A percentile compares a stretch with the other conserved stretches of the same genome.
phyloP scores from a whole-genome alignment of 768 basidiomycete genomes.

The Agrocybe chaxingu region DNA sequence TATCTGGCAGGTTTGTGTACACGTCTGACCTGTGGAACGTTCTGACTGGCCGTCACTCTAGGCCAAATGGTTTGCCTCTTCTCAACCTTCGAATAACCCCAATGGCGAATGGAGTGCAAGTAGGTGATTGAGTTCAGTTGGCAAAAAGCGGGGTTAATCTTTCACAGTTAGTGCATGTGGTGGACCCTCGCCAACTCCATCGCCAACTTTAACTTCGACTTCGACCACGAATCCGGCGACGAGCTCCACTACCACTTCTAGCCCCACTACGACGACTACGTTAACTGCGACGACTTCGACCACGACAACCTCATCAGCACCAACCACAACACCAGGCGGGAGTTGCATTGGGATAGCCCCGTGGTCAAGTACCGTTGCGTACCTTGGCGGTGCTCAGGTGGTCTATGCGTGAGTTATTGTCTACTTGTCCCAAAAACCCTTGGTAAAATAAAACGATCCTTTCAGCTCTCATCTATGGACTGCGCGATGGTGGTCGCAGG shows the following conservation, averaged over 20 bases:
- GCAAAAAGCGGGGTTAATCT: background rate
- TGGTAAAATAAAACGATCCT: slow-evolving; percentile 2
- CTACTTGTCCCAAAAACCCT: slow-evolving; percentile 5
- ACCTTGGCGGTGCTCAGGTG: slow-evolving; percentile 50
- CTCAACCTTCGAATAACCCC: slow-evolving; percentile 41
- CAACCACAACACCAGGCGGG: slow-evolving; percentile 29
- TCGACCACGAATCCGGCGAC: slow-evolving; percentile 16
- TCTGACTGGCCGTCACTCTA: slow-evolving; percentile 18
- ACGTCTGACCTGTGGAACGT: background rate
- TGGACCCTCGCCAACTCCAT: slow-evolving; percentile 19
- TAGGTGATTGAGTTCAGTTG: slow-evolving; percentile 26
- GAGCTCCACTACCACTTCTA: slow-evolving; percentile 3
- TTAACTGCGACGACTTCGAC: slow-evolving; percentile 13
- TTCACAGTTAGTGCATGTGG: slow-evolving; percentile 53
- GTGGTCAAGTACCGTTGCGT: slow-evolving; percentile 46
- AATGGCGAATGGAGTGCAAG: slow-evolving; percentile 66
- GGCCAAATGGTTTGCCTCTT: slow-evolving; percentile 60
- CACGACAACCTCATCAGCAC: slow-evolving; percentile 19
- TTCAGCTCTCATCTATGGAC: slow-evolving; percentile 37
- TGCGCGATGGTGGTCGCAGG: slow-evolving; percentile 64
- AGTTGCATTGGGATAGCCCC: slow-evolving; percentile 46
- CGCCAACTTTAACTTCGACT: slow-evolving; percentile 18
- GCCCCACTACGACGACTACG: slow-evolving; percentile 17
- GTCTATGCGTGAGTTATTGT: slow-evolving; percentile 41
- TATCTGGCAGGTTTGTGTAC: slow-evolving; percentile 53